Evolutionary conservation across 2,329 filamentous ascomycete genomes (phyloP).

Genomic region (Paecilomyces variotii): DNA sequence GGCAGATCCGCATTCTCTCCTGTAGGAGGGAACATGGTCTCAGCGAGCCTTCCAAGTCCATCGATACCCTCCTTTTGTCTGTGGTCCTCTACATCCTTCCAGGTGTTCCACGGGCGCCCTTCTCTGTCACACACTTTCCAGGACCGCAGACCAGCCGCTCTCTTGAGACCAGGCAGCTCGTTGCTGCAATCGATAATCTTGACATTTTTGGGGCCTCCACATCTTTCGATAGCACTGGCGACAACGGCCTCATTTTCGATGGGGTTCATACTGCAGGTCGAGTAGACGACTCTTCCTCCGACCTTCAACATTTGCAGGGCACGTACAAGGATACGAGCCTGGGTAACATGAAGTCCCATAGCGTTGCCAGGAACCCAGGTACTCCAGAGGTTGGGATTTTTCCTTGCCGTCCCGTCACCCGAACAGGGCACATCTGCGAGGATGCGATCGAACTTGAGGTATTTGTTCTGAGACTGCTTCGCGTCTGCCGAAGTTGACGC

Average conservation of each 20-base stretch:
- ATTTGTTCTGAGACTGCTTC: conserved; percentile 50
- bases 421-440: conserved; percentile 95
- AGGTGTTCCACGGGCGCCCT: conserved; percentile 69
- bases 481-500: conserved; percentile 47
- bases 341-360: conserved; percentile 76
- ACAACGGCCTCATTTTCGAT: conserved; percentile 95
- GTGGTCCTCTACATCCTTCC: conserved; percentile 69
- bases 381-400: conserved; percentile 90
- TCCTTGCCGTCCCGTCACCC: conserved; percentile 85
- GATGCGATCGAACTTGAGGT: conserved; percentile 95
- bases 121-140: conserved; percentile 93
- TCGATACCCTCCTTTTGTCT: conserved; percentile 54
- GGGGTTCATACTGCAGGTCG: conserved; percentile 97
- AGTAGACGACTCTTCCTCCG: conserved; percentile 91
- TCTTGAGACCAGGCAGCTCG: conserved; percentile 66
- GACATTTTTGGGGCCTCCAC: conserved; percentile 74
- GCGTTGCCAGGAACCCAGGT: conserved; percentile 88
- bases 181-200: conserved; percentile 76
- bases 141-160: conserved; percentile 64
- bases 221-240: conserved; percentile 78
- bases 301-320: conserved; percentile 94
- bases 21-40: conserved; percentile 74
- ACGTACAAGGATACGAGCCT: conserved; percentile 81
- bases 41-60: conserved; percentile 60
- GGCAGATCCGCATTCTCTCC: conserved; percentile 56